Evolutionary conservation across 768 basidiomycete species (phyloP).

Genomic region (Cystofilobasidium bisporidii): DNA sequence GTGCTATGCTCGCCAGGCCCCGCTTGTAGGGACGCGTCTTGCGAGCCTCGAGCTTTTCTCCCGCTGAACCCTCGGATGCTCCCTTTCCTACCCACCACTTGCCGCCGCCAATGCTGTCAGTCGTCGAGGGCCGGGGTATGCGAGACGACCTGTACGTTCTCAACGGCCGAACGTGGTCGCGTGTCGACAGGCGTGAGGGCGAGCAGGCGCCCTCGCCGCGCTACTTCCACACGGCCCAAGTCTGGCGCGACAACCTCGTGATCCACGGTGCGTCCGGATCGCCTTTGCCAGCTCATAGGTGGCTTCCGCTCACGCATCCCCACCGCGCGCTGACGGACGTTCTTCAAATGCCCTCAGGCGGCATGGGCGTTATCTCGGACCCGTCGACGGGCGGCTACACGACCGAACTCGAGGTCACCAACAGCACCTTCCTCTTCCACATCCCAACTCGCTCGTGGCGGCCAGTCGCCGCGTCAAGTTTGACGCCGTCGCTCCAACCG

Average conservation of each 20-base stretch:
- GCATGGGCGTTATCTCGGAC: conserved; percentile 14
- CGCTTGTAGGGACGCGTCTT: too few species aligned
- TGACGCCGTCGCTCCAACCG: conserved; percentile 49
- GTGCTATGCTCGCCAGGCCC: too few species aligned
- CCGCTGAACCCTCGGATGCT: too few species aligned
- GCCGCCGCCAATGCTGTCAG: conserved; percentile 41
- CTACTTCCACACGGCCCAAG: conserved; percentile 90
- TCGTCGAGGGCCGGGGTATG: conserved; percentile 44
- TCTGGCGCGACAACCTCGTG: conserved; percentile 82
- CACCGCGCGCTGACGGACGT: too few species aligned
- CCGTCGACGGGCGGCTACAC: conserved; percentile 41
- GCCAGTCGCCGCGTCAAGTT: conserved; percentile 37
- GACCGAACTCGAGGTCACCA: conserved; percentile 73
- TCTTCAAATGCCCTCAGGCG: conserved; percentile 42
- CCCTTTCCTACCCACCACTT: conserved; percentile 73
- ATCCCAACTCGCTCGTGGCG: conserved; percentile 45
- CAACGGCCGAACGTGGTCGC: conserved; percentile 78
- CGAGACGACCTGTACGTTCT: conserved; percentile 83
- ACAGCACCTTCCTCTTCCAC: conserved; percentile 85
- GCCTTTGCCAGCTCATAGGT: conserved; percentile 31
- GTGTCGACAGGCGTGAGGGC: conserved; percentile 40
- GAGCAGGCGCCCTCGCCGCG: conserved; percentile 56
- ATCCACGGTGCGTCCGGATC: conserved; percentile 69
- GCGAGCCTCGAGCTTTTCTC: too few species aligned
- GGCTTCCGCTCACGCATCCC: too few species aligned